Percentiles rank a stretch among this genome's conserved stretches.
Evolutionary conservation across 805 yeast genomes (phyloP).

Genomic region (Cyberlindnera xishuangbannaensis): DNA sequence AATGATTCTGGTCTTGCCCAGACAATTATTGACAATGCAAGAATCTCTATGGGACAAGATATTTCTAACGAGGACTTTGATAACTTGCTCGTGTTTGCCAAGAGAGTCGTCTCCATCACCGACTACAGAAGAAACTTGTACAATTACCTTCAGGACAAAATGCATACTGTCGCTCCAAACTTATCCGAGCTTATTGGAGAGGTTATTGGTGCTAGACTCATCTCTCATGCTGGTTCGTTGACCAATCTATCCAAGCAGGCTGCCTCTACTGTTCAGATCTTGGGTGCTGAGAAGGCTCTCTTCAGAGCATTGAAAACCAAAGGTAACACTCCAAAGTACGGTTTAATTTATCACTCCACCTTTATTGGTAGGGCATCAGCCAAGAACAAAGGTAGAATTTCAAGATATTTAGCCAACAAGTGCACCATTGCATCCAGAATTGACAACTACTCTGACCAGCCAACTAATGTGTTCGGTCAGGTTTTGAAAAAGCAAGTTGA

Average conservation of each 20-base stretch:
- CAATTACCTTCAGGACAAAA: conserved; percentile 87
- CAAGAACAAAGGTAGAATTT: conserved; percentile 98
- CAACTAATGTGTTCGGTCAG: conserved; percentile 83
- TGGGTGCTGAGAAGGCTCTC: conserved; percentile 98
- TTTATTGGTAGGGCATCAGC: conserved; percentile 95
- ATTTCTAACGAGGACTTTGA: conserved; percentile 91
- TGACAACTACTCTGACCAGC: conserved; percentile 94
- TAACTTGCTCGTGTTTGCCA: conserved; percentile 85
- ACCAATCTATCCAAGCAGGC: conserved; percentile 96
- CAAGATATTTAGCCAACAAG: conserved; percentile 97
- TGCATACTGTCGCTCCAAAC: conserved; percentile 98
- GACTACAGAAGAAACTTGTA: conserved; percentile 84
- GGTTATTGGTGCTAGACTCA: conserved; percentile 97
- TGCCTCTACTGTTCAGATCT: conserved; percentile 96
- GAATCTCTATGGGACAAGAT: conserved; percentile 99
- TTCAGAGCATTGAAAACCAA: conserved; percentile 98
- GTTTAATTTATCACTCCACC: conserved; percentile 93
- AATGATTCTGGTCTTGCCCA: conserved; percentile 90
- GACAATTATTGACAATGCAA: conserved; percentile 88
- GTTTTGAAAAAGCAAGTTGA: conserved; percentile 95
- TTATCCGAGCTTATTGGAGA: conserved; percentile 96
- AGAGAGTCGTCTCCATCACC: conserved; percentile 85
- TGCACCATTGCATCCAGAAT: conserved; percentile 99
- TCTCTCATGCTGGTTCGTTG: conserved; percentile 97
- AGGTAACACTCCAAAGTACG: conserved; percentile 98